Percentiles rank a stretch among this genome's conserved stretches.
phyloP scores from a whole-genome alignment of 805 yeast genomes.

The Candida vaughaniae region DNA sequence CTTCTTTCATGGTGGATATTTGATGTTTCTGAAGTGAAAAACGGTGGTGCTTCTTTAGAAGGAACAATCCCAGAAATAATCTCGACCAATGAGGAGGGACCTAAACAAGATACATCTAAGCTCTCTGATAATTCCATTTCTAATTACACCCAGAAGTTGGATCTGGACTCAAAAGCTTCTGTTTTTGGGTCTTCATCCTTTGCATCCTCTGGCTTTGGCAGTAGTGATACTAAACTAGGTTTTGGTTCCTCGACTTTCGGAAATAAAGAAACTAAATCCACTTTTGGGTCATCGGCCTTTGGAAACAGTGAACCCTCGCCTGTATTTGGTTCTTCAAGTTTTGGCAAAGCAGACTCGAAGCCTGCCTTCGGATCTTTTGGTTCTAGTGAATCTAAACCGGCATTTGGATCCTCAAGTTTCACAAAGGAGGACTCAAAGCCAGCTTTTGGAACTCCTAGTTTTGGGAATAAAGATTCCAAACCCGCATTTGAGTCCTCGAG shows the following conservation, averaged over 20 bases:
- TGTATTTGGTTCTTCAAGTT: slow-evolving; percentile 6
- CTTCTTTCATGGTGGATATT: slow-evolving; percentile 65
- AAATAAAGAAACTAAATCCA: no score
- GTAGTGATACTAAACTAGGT: neutral
- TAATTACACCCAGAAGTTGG: no score
- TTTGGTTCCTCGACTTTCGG: no score
- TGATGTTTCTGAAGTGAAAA: slow-evolving; percentile 26
- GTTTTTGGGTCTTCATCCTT: no score
- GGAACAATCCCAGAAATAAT: neutral
- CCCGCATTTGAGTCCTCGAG: no score
- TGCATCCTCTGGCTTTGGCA: neutral
- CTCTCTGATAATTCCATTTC: no score
- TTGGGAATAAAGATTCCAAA: slow-evolving; percentile 8
- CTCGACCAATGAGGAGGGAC: neutral
- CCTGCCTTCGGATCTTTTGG: slow-evolving; percentile 9
- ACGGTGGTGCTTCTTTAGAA: slow-evolving; percentile 5
- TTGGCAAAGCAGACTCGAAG: slow-evolving; percentile 2
- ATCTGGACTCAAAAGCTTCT: no score
- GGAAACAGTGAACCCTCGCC: neutral
- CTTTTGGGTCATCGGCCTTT: no score
- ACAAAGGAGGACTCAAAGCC: neutral
- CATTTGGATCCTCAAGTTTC: slow-evolving; percentile 6
- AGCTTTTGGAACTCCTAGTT: slow-evolving; percentile 10
- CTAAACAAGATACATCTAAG: no score
- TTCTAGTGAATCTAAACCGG: slow-evolving; percentile 9